Conservation (phyloP, 2,329 filamentous ascomycete species). For the Thielaviopsis punctulata region DNA sequence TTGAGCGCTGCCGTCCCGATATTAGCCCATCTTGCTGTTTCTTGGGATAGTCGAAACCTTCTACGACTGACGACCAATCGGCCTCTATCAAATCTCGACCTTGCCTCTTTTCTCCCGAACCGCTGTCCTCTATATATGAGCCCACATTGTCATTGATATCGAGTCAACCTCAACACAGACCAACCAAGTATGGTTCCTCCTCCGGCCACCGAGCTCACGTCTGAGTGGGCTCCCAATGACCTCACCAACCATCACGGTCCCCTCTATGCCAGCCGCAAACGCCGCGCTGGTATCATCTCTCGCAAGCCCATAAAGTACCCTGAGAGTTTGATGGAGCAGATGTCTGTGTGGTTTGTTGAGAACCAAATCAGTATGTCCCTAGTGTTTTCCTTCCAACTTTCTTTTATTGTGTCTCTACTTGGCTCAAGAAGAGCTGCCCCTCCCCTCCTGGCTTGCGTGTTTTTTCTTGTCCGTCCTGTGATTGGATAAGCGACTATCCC, state of each 20-base stretch:
- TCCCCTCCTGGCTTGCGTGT: not conserved
- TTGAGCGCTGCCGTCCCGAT: too few species aligned
- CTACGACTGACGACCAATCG: not conserved
- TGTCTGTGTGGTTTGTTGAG: slow-evolving; percentile 54
- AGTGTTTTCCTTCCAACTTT: not conserved
- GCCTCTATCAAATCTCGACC: not conserved
- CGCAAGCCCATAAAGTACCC: slow-evolving; percentile 11
- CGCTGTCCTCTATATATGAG: not conserved
- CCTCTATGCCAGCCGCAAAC: slow-evolving; percentile 11
- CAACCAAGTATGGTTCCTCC: not conserved
- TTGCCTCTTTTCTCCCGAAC: not conserved
- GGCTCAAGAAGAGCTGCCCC: too few species aligned
- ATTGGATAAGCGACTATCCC: not conserved
- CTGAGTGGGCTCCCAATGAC: slow-evolving; percentile 12
- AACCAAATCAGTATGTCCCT: slow-evolving; percentile 58
- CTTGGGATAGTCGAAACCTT: not conserved
- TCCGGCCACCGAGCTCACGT: slow-evolving; percentile 9
- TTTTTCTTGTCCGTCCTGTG: not conserved
- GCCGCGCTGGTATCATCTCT: slow-evolving; percentile 11
- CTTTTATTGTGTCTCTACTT: too few species aligned
- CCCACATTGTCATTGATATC: not conserved
- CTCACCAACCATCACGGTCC: slow-evolving; percentile 11
- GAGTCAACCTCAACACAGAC: not conserved
- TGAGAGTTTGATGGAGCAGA: slow-evolving; percentile 24
- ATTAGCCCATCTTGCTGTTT: too few species aligned